A percentile compares a stretch with the other conserved stretches of the same genome.
phyloP scores from a whole-genome alignment of 1,284 basidiomycete genomes.

The Microstroma glucosiphilum region DNA sequence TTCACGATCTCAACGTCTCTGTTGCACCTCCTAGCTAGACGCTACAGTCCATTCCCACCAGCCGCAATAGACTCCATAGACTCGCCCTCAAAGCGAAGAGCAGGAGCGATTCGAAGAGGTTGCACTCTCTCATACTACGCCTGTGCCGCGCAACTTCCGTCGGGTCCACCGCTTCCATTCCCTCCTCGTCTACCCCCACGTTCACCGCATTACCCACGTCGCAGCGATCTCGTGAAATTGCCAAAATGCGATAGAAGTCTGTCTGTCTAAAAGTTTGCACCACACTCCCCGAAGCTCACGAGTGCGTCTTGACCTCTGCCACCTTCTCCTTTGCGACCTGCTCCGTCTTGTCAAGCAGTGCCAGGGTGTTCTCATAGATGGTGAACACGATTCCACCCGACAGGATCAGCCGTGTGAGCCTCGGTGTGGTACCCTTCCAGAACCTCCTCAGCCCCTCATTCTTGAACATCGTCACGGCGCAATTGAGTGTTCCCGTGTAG shows the following conservation, averaged over 20 bases:
- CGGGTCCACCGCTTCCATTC: no score
- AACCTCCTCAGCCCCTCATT: slow-evolving; percentile 80
- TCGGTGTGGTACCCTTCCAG: slow-evolving; percentile 90
- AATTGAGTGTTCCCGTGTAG: slow-evolving; percentile 86
- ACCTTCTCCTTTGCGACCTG: slow-evolving; percentile 7
- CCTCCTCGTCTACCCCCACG: no score
- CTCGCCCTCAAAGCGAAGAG: no score
- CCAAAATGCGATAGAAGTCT: no score
- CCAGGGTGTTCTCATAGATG: slow-evolving; percentile 19
- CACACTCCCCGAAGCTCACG: not conserved
- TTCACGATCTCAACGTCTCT: slow-evolving; percentile 24
- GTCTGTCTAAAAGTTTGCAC: no score
- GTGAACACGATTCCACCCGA: slow-evolving; percentile 31
- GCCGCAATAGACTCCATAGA: no score
- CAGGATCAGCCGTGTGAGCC: slow-evolving; percentile 66
- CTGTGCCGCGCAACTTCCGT: no score
- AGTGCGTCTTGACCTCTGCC: not conserved
- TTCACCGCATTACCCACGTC: no score
- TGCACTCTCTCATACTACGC: no score
- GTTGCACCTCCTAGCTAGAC: slow-evolving; percentile 1
- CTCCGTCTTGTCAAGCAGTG: slow-evolving; percentile 8
- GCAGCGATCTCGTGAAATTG: no score
- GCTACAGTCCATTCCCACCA: no score
- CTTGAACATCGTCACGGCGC: slow-evolving; percentile 54
- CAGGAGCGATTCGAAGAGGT: no score